These are phyloP conservation scores for Hypoxylon fragiforme DNA, from an alignment of 495 filamentous ascomycete genomes.

Conservation along the genomic window DNA sequence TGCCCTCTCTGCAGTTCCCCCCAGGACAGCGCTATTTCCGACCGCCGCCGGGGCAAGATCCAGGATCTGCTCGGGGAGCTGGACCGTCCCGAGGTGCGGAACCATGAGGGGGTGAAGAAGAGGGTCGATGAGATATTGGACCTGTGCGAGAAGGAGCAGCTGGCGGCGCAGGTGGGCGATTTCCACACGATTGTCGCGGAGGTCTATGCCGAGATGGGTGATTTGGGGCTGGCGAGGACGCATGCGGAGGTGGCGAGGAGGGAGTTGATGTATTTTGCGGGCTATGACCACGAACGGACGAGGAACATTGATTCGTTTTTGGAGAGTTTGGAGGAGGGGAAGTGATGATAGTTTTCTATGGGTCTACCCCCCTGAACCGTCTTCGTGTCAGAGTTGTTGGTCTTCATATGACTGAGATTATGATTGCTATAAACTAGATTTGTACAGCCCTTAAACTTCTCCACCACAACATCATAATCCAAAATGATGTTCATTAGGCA, in stretches of 20 bases:
- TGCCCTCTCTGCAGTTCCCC: slow-evolving; percentile 38
- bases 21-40: slow-evolving; percentile 26
- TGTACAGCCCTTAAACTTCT: no score
- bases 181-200: slow-evolving; percentile 40
- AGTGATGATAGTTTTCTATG: no score
- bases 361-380: no score
- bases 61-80: slow-evolving; percentile 28
- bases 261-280: slow-evolving; percentile 34
- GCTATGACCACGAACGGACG: slow-evolving; percentile 31
- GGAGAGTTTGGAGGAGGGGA: slow-evolving; percentile 7
- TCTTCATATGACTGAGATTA: no score
- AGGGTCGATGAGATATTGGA: slow-evolving; percentile 30
- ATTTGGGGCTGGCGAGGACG: slow-evolving; percentile 29
- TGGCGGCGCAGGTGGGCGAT: slow-evolving; percentile 38
- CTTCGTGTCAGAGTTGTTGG: no score
- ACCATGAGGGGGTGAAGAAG: slow-evolving; percentile 25
- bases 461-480: no score
- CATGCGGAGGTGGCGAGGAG: slow-evolving; percentile 29
- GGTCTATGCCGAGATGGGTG: slow-evolving; percentile 30
- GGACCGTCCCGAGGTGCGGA: slow-evolving; percentile 21
- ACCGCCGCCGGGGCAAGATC: slow-evolving; percentile 33
- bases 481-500: no score
- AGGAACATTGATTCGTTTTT: slow-evolving; percentile 12
- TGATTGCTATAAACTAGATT: no score
- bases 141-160: slow-evolving; percentile 35